Evolutionary conservation across 1,139 yeast species (phyloP), one percentile per base, ranked within the genome.

Genomic region (Meyerozyma elateridarum): DNA sequence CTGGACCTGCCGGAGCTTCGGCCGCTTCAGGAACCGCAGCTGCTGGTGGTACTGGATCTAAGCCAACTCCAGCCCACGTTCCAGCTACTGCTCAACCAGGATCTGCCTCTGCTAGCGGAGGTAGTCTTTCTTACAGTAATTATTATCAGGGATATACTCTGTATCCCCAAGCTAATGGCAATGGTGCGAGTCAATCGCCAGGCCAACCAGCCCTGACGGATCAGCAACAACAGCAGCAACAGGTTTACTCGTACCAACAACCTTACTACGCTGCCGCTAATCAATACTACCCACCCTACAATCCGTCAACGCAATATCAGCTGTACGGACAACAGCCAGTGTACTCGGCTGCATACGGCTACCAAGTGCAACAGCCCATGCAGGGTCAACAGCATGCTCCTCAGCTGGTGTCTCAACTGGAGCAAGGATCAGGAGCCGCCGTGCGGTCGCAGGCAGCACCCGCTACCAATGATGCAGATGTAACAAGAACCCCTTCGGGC

Each of bases 301-400:
- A 49, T 36, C 54, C 50, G 5, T 42, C 37, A 24, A 37, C 42
- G 24, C 46, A 43, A 36, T 48, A 49, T 34, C 49, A 56, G 30
- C 40, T 47, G n/a, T 54, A 55, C 35, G 44, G 45, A 30, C 43
- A 45, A 20, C 60, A 54, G 40, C 56, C 55, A 14, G 37, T 49
- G 32, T 54, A 54, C 36, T 49, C 46, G 13, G 36, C 43, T 13
- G 27, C 18, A 24, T 51, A 51, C 30, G 48, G 52, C n/a, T 51
- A 42, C 22, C 27, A 24, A 18, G 15, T 24, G 27, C 27, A 24
- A 8, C 27, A 24, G 11, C 27, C 27, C 12, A 14, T 24, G n/a
- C 27, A 24, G 27, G 35, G 39, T 14, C 43, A 42, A 29, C 44
- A 37, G 13, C 46, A 42, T 17, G 32, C 33, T 7, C 46, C 38